These are phyloP conservation scores for Dillenia turbinata DNA, from an alignment of 164 flowering plant genomes.

Conservation along the genomic window DNA sequence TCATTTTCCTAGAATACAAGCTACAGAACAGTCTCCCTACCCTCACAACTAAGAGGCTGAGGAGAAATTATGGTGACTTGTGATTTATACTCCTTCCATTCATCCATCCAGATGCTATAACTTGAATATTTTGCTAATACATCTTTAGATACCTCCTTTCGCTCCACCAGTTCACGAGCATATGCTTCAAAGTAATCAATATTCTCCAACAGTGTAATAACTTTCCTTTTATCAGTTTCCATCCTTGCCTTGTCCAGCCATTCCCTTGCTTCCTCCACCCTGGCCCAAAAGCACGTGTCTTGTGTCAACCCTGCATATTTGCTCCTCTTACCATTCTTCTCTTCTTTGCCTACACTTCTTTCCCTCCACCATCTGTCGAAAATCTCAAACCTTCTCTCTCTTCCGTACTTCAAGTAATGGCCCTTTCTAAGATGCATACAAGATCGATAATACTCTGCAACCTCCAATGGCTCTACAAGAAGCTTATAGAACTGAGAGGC, in stretches of 20 bases:
- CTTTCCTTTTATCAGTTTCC: conserved; percentile 27
- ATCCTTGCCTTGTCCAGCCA: conserved; percentile 26
- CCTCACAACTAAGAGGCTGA: conserved; percentile 15
- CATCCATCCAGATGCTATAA: conserved; percentile 46
- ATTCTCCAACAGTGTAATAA: conserved; percentile 28
- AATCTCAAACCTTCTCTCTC: conserved; percentile 55
- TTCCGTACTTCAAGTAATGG: conserved; percentile 53
- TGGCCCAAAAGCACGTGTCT: conserved; percentile 86
- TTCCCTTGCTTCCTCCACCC: conserved; percentile 70
- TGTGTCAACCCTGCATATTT: conserved; percentile 63
- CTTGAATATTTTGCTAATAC: conserved; percentile 66
- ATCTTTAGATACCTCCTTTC: conserved; percentile 66
- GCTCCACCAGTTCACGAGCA: conserved; percentile 40
- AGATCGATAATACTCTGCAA: conserved; percentile 61
- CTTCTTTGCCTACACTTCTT: conserved; percentile 15
- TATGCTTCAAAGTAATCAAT: conserved; percentile 45
- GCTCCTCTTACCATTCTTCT: conserved; percentile 32
- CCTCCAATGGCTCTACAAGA: conserved; percentile 79
- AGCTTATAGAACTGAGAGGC: conserved; percentile 65
- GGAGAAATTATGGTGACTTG: conserved; percentile 17
- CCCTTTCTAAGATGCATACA: conserved; percentile 40
- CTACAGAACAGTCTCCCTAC: conserved; percentile 17
- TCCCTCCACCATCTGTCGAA: conserved; percentile 71
- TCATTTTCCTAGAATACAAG: no score
- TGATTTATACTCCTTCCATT: conserved; percentile 29